Percentiles rank a stretch among this genome's conserved stretches.
These are phyloP conservation scores for Jamesozyma lodderae DNA, from an alignment of 805 yeast species.

Conservation along the genomic window DNA sequence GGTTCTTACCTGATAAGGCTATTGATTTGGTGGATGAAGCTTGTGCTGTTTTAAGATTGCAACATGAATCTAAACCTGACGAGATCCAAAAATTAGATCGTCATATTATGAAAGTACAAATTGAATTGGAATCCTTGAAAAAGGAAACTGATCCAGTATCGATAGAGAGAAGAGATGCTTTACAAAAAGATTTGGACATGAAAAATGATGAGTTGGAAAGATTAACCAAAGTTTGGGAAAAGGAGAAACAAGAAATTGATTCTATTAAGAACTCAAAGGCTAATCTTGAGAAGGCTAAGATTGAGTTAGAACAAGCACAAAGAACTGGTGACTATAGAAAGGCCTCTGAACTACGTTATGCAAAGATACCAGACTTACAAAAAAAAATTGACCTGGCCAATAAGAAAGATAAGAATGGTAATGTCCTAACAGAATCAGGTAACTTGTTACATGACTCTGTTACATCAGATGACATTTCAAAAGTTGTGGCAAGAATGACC, in stretches of 20 bases:
- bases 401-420: slow-evolving; percentile 33
- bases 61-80: slow-evolving; percentile 96
- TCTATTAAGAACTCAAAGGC: slow-evolving; percentile 70
- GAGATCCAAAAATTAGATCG: slow-evolving; percentile 84
- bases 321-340: slow-evolving; percentile 77
- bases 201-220: slow-evolving; percentile 60
- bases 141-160: slow-evolving; percentile 88
- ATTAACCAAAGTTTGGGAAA: slow-evolving; percentile 79
- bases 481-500: slow-evolving; percentile 87
- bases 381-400: slow-evolving; percentile 41
- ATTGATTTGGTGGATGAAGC: slow-evolving; percentile 96
- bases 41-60: slow-evolving; percentile 86
- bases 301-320: slow-evolving; percentile 73
- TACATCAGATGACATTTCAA: slow-evolving; percentile 87
- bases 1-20: slow-evolving; percentile 92
- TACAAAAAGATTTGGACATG: slow-evolving; percentile 55
- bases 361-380: slow-evolving; percentile 76
- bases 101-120: slow-evolving; percentile 84
- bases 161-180: slow-evolving; percentile 61
- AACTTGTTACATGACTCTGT: slow-evolving; percentile 68
- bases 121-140: slow-evolving; percentile 86
- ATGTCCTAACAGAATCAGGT: slow-evolving; percentile 7
- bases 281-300: slow-evolving; percentile 74
- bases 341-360: slow-evolving; percentile 85
- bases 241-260: slow-evolving; percentile 69